Evolutionary conservation across 2,329 filamentous ascomycete species (phyloP).

Genomic region (Penicillium sp.): DNA sequence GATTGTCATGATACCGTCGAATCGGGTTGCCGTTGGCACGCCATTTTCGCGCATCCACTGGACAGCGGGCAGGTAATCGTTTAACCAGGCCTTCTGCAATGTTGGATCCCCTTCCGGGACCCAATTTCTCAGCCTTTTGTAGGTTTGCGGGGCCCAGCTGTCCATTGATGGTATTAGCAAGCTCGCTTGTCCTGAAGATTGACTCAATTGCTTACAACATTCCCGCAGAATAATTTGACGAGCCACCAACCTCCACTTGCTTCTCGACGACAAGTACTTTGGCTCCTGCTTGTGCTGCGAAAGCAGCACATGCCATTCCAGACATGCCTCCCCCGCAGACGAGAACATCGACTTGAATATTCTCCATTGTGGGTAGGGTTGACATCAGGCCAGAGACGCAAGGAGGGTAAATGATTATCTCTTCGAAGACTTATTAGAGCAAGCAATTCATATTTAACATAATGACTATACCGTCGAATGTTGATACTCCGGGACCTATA

Average conservation of each 20-base stretch:
- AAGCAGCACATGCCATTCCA: slow-evolving; percentile 24
- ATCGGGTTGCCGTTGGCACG: slow-evolving; percentile 19
- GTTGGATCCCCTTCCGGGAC: slow-evolving; percentile 20
- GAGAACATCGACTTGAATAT: slow-evolving; percentile 18
- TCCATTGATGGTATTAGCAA: background rate
- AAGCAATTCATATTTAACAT: background rate
- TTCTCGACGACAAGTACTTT: slow-evolving; percentile 22
- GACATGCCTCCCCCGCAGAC: slow-evolving; percentile 27
- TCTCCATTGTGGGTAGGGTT: slow-evolving; percentile 16
- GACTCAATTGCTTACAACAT: slow-evolving; percentile 20
- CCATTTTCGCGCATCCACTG: slow-evolving; percentile 25
- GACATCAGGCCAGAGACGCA: background rate
- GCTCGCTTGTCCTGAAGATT: background rate
- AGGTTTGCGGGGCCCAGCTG: slow-evolving; percentile 22
- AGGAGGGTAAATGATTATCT: background rate
- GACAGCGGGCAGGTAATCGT: slow-evolving; percentile 22
- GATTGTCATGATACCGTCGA: slow-evolving; percentile 26
- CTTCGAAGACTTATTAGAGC: background rate
- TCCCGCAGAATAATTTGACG: slow-evolving; percentile 22
- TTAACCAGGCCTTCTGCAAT: slow-evolving; percentile 21
- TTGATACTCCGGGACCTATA: background rate
- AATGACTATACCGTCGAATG: background rate
- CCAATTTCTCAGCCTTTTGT: slow-evolving; percentile 20
- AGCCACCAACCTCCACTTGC: slow-evolving; percentile 19
- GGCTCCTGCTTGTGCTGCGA: slow-evolving; percentile 20